Evolutionary conservation across 345 rosid species (phyloP).

Genomic region (Hibiscus tridactylites): DNA sequence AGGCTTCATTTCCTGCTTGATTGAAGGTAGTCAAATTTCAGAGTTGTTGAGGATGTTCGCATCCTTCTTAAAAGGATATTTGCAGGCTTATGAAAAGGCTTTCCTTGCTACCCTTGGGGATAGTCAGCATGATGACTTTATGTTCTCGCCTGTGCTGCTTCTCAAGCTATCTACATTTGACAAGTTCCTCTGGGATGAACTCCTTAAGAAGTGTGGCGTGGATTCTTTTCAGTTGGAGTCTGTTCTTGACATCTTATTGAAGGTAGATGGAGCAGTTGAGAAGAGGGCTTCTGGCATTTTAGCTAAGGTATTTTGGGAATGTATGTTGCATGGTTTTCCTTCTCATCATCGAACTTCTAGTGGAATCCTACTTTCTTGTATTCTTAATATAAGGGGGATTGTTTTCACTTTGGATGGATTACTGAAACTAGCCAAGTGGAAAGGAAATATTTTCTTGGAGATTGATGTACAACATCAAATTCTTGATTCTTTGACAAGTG

Average conservation of each 20-base stretch:
- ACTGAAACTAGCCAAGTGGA: slow-evolving; percentile 40
- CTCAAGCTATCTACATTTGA: slow-evolving; percentile 71
- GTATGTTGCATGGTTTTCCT: slow-evolving; percentile 85
- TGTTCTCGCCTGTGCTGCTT: slow-evolving; percentile 53
- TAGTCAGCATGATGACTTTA: slow-evolving; percentile 31
- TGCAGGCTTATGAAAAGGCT: slow-evolving; percentile 57
- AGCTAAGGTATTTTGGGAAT: slow-evolving; percentile 67
- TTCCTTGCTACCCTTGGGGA: slow-evolving; percentile 52
- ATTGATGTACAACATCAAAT: slow-evolving; percentile 40
- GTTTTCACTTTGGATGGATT: slow-evolving; percentile 49
- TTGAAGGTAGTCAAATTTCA: slow-evolving; percentile 42
- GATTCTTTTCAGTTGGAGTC: slow-evolving; percentile 47
- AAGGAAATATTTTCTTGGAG: slow-evolving; percentile 33
- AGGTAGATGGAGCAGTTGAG: slow-evolving; percentile 47
- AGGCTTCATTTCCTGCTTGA: slow-evolving; percentile 40
- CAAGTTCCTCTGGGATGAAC: slow-evolving; percentile 51
- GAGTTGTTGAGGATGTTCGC: slow-evolving; percentile 48
- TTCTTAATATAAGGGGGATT: slow-evolving; percentile 57
- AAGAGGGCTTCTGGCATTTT: slow-evolving; percentile 51
- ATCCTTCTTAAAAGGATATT: slow-evolving; percentile 48
- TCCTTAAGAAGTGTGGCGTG: slow-evolving; percentile 50
- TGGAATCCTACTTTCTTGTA: slow-evolving; percentile 65
- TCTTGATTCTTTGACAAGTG: slow-evolving; percentile 44
- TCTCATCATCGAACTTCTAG: slow-evolving; percentile 48
- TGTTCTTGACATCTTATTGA: slow-evolving; percentile 40